These are phyloP conservation scores for Cruciata laevipes DNA, from an alignment of 257 asterid genomes.

Conservation along the genomic window DNA sequence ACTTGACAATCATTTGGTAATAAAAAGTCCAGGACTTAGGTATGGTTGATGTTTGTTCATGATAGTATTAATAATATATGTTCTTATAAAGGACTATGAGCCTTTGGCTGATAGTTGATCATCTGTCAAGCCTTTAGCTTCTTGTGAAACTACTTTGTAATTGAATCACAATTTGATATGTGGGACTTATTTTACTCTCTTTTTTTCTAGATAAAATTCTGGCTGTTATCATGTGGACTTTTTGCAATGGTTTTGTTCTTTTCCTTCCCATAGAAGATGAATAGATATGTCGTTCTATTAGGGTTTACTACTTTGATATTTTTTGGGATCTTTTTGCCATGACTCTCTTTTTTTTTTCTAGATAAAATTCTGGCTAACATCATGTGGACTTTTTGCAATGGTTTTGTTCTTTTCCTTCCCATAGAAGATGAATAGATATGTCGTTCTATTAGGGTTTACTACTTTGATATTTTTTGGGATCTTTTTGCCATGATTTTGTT, in stretches of 20 bases:
- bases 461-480: no score
- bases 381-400: background rate
- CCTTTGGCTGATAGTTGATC: background rate
- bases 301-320: background rate
- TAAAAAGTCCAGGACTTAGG: background rate
- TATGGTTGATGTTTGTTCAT: background rate
- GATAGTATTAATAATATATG: background rate
- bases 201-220: background rate
- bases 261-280: background rate
- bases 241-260: background rate
- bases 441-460: background rate
- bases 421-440: background rate
- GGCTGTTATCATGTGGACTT: background rate
- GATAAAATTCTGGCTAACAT: background rate
- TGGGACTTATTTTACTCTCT: background rate
- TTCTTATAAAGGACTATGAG: no score
- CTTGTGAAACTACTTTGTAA: background rate
- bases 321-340: no score
- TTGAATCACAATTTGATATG: background rate
- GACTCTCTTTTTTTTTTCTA: background rate
- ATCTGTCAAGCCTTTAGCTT: background rate
- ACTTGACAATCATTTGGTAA: background rate
- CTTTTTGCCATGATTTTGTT: background rate
- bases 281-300: background rate
- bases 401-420: background rate